phyloP scores from a whole-genome alignment of 805 yeast species.

The Saccharomycopsis microspora region DNA sequence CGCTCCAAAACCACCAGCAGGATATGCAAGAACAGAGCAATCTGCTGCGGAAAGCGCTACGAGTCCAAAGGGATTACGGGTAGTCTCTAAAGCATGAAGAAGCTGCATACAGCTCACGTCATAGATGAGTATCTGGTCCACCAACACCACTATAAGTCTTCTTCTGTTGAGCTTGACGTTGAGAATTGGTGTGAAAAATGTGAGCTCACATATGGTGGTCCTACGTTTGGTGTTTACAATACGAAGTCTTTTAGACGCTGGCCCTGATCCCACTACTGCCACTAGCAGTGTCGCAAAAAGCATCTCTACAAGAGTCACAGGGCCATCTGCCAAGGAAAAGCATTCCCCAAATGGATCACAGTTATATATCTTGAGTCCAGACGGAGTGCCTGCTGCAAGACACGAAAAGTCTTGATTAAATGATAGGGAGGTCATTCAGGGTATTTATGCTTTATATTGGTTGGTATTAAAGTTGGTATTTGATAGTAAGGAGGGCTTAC shows the following conservation, averaged over 20 bases:
- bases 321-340: slow-evolving; percentile 35
- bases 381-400: slow-evolving; percentile 59
- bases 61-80: slow-evolving; percentile 30
- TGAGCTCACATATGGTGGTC: slow-evolving; percentile 71
- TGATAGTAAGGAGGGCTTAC: too few relatives aligned
- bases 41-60: slow-evolving; percentile 29
- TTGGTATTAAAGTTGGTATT: too few relatives aligned
- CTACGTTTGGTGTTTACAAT: slow-evolving; percentile 64
- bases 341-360: slow-evolving; percentile 82
- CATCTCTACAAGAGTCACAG: slow-evolving; percentile 70
- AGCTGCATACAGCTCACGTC: slow-evolving; percentile 86
- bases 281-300: slow-evolving; percentile 78
- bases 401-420: slow-evolving; percentile 90
- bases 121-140: slow-evolving; percentile 77
- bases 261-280: slow-evolving; percentile 74
- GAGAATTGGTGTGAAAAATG: slow-evolving; percentile 69
- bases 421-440: slow-evolving; percentile 29
- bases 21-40: slow-evolving; percentile 41
- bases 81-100: slow-evolving; percentile 55
- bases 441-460: too few relatives aligned
- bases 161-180: slow-evolving; percentile 73
- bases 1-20: slow-evolving; percentile 24
- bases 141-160: slow-evolving; percentile 63
- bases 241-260: slow-evolving; percentile 48
- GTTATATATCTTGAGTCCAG: slow-evolving; percentile 64